Conservation (phyloP, 768 basidiomycete genomes). For the Tricholoma saponaceum region DNA sequence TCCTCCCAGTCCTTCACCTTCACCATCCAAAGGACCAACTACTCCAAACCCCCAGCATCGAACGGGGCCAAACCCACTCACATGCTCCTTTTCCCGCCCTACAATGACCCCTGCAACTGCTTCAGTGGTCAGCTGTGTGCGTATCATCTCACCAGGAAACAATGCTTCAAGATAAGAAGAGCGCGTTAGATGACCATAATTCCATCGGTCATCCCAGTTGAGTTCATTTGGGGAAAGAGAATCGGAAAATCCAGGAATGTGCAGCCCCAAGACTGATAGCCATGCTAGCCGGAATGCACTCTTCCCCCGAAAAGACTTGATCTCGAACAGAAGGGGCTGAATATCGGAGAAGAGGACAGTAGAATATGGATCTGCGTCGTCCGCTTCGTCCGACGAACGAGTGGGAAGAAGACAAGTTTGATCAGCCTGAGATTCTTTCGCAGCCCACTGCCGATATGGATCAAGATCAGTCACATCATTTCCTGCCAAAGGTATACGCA, state of each 20-base stretch:
- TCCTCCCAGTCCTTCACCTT: slow-evolving; percentile 20
- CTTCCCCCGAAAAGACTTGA: slow-evolving; percentile 43
- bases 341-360: slow-evolving; percentile 74
- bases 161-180: slow-evolving; percentile 42
- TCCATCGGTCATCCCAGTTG: slow-evolving; percentile 72
- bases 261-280: slow-evolving; percentile 68
- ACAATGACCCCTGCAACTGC: slow-evolving; percentile 63
- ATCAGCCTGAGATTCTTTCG: slow-evolving; percentile 51
- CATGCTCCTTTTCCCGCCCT: slow-evolving; percentile 61
- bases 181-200: slow-evolving; percentile 41
- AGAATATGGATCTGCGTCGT: slow-evolving; percentile 60
- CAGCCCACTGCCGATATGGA: slow-evolving; percentile 66
- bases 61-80: slow-evolving; percentile 61
- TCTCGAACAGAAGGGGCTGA: slow-evolving; percentile 47
- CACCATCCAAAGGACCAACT: slow-evolving; percentile 50
- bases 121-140: slow-evolving; percentile 43
- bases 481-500: slow-evolving; percentile 2
- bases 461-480: slow-evolving; percentile 37
- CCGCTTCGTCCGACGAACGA: slow-evolving; percentile 46
- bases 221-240: slow-evolving; percentile 30
- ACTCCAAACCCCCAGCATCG: slow-evolving; percentile 59
- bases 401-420: slow-evolving; percentile 39
- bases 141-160: slow-evolving; percentile 39
- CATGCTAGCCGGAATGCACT: slow-evolving; percentile 61
- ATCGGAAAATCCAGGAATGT: slow-evolving; percentile 60